Evolutionary conservation across 2,329 filamentous ascomycete species (phyloP).

Genomic region (Herpotrichia juniperi): DNA sequence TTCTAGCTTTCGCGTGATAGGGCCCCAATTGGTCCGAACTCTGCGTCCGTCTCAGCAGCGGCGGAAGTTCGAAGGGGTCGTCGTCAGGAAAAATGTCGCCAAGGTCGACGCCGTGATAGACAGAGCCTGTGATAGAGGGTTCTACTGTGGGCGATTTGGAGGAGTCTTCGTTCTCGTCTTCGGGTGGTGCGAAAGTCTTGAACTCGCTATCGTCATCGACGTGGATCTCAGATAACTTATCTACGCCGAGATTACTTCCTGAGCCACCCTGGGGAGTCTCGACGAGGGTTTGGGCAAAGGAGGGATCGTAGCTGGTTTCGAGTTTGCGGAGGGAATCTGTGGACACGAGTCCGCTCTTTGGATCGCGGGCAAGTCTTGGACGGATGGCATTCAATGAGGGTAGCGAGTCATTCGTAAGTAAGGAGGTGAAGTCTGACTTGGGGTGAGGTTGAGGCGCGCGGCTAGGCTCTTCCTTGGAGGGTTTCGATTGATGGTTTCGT

Average conservation of each 20-base stretch:
- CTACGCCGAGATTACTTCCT: slow-evolving; percentile 23
- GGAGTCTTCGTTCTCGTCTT: slow-evolving; percentile 23
- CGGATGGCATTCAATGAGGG: slow-evolving; percentile 9
- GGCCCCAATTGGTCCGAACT: slow-evolving; percentile 53
- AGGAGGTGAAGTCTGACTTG: slow-evolving; percentile 21
- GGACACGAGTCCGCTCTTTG: slow-evolving; percentile 3
- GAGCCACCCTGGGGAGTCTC: slow-evolving; percentile 40
- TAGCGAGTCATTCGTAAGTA: slow-evolving; percentile 10
- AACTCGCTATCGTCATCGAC: slow-evolving; percentile 26
- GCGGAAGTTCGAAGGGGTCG: slow-evolving; percentile 56
- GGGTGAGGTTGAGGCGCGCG: slow-evolving; percentile 27
- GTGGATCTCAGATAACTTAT: slow-evolving; percentile 16
- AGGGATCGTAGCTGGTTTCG: slow-evolving; percentile 27
- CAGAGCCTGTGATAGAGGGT: slow-evolving; percentile 64
- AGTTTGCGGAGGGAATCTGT: not conserved
- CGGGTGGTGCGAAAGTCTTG: slow-evolving; percentile 10
- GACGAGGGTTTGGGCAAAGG: slow-evolving; percentile 40
- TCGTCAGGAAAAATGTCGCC: slow-evolving; percentile 45
- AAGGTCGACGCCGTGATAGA: slow-evolving; percentile 65
- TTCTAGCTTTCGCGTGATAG: slow-evolving; percentile 35
- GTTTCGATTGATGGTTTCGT: slow-evolving; percentile 49
- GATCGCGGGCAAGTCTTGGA: not conserved
- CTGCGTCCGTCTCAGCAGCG: slow-evolving; percentile 66
- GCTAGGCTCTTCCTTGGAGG: slow-evolving; percentile 43
- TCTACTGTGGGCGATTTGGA: slow-evolving; percentile 51